phyloP scores from a whole-genome alignment of 2,329 filamentous ascomycete species.

The Aspergillus fumigatiaffinis region DNA sequence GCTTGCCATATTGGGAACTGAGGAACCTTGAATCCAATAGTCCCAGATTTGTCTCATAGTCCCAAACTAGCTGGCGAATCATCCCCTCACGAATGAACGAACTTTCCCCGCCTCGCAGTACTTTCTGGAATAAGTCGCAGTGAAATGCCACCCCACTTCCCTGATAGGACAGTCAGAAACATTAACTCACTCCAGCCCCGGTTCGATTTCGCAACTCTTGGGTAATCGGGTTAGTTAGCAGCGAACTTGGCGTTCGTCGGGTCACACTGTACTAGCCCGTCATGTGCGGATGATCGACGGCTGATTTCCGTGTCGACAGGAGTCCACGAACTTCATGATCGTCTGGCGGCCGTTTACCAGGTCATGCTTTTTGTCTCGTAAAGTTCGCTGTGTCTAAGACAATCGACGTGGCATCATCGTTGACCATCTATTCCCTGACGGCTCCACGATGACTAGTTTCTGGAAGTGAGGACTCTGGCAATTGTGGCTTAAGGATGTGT shows the following conservation, averaged over 20 bases:
- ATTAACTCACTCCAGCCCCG: neutral
- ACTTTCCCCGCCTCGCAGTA: constrained; percentile 5
- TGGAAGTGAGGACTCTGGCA: neutral
- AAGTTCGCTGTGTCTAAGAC: neutral
- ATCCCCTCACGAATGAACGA: neutral
- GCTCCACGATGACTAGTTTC: neutral
- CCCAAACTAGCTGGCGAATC: constrained; percentile 1
- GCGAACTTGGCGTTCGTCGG: neutral
- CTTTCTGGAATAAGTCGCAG: constrained; percentile 4
- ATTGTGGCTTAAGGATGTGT: neutral
- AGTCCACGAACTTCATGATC: neutral
- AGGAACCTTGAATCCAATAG: constrained; percentile 12
- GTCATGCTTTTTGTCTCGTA: neutral
- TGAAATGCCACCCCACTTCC: neutral
- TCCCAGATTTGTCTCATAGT: constrained; percentile 13
- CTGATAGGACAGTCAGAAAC: neutral
- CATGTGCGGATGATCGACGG: constrained; percentile 9
- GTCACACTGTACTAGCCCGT: neutral
- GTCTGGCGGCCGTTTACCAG: neutral
- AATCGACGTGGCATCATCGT: neutral
- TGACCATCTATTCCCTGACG: neutral
- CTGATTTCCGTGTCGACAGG: constrained; percentile 1
- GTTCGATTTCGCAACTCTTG: neutral
- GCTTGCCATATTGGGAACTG: neutral
- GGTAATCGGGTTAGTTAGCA: neutral